Conservation (phyloP, 129 eudicot genomes). For the Flaveria trinervia region DNA sequence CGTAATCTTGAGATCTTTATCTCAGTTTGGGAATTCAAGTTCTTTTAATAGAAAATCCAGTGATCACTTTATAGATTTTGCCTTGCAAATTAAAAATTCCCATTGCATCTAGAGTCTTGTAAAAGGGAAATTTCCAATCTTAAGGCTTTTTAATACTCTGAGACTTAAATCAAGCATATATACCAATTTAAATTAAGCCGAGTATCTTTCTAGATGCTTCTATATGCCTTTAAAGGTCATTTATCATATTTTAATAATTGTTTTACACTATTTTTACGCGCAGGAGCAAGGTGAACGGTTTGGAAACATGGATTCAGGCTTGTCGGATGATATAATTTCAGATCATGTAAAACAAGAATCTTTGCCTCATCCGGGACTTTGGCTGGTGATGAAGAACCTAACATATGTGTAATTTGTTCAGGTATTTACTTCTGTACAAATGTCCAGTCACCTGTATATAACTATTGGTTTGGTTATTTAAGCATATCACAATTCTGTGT, state of each 20-base stretch:
- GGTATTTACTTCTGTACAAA: slow-evolving; percentile 45
- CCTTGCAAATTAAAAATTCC: not conserved
- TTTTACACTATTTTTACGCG: slow-evolving; percentile 25
- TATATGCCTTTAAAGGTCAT: slow-evolving; percentile 19
- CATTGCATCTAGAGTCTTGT: not conserved
- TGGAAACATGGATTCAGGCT: slow-evolving; percentile 65
- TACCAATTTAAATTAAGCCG: not conserved
- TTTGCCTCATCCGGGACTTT: slow-evolving; percentile 39
- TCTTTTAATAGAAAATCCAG: not conserved
- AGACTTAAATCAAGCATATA: not conserved
- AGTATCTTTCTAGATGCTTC: slow-evolving; percentile 1
- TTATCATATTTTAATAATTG: not conserved
- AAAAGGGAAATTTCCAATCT: not conserved
- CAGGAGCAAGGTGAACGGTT: slow-evolving; percentile 86
- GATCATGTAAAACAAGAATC: slow-evolving; percentile 48
- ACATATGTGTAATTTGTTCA: slow-evolving; percentile 78
- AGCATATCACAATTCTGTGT: slow-evolving; percentile 2
- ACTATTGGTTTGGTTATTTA: slow-evolving; percentile 17
- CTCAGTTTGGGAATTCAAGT: not conserved
- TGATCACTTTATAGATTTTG: not conserved
- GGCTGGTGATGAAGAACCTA: slow-evolving; percentile 44
- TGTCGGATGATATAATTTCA: slow-evolving; percentile 54
- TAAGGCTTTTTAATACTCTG: not conserved
- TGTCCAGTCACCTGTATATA: not conserved
- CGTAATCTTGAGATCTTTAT: not conserved